These are phyloP conservation scores for Schwanniomyces vanrijiae DNA, from an alignment of 805 yeast genomes.

Conservation along the genomic window DNA sequence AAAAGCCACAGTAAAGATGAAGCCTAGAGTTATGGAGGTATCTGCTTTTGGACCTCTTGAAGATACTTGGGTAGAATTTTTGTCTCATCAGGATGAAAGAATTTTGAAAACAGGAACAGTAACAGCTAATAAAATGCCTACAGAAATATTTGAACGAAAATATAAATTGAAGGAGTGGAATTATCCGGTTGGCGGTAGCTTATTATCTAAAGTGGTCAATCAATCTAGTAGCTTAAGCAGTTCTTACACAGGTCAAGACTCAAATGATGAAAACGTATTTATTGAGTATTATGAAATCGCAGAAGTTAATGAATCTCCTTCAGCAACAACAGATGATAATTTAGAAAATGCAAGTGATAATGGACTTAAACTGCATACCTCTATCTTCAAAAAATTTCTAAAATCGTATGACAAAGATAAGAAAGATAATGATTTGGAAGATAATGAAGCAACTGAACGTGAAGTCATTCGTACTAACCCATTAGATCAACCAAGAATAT, in stretches of 20 bases:
- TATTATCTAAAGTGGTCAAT: slow-evolving; percentile 40
- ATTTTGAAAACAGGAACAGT: slow-evolving; percentile 58
- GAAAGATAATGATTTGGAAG: slow-evolving; percentile 6
- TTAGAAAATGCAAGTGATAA: background rate
- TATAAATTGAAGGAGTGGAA: slow-evolving; percentile 30
- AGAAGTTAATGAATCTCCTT: slow-evolving; percentile 16
- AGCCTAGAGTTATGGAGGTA: slow-evolving; percentile 33
- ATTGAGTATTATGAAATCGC: slow-evolving; percentile 45
- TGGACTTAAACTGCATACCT: slow-evolving; percentile 6
- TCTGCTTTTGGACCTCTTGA: slow-evolving; percentile 55
- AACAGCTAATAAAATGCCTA: slow-evolving; percentile 41
- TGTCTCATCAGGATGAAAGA: slow-evolving; percentile 59
- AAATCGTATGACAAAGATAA: slow-evolving; percentile 9
- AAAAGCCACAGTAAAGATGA: slow-evolving; percentile 10
- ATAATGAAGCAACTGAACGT: slow-evolving; percentile 2
- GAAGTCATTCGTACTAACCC: slow-evolving; percentile 15
- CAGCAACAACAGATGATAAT: background rate
- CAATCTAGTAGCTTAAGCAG: slow-evolving; percentile 28
- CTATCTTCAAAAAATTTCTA: slow-evolving; percentile 18
- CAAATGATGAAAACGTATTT: slow-evolving; percentile 61
- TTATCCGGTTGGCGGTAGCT: slow-evolving; percentile 20
- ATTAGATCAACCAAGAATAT: slow-evolving; percentile 40
- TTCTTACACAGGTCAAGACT: slow-evolving; percentile 14
- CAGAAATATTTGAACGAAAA: slow-evolving; percentile 55
- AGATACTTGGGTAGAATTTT: slow-evolving; percentile 55